A percentile compares a stretch with the other conserved stretches of the same genome.
Evolutionary conservation across 495 filamentous ascomycete genomes (phyloP).

Genomic region (Penicillium taxi): DNA sequence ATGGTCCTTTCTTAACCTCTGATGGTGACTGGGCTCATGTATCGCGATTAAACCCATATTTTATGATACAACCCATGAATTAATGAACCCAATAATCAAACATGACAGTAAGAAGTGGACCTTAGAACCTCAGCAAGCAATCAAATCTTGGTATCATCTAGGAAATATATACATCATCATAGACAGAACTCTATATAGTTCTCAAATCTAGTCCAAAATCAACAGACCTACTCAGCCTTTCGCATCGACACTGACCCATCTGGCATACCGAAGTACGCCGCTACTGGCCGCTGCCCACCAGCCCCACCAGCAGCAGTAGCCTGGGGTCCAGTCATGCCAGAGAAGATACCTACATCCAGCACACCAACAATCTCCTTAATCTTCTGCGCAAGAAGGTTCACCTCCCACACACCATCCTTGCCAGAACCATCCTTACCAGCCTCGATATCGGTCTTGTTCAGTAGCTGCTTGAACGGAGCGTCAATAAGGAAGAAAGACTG

Average conservation of each 20-base stretch:
- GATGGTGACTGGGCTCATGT: too few species aligned
- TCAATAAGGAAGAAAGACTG: slow-evolving; percentile 92
- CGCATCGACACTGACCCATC: slow-evolving; percentile 59
- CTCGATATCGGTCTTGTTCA: slow-evolving; percentile 52
- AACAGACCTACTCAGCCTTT: slow-evolving; percentile 20
- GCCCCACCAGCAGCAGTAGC: slow-evolving; percentile 48
- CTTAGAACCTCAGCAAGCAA: neutral
- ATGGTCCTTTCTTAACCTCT: too few species aligned
- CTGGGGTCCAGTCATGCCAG: slow-evolving; percentile 63
- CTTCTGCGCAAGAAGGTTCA: slow-evolving; percentile 57
- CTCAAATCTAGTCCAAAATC: neutral
- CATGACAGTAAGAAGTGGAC: too few species aligned
- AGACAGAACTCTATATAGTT: slow-evolving; percentile 4
- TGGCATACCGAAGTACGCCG: slow-evolving; percentile 90
- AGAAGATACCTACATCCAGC: slow-evolving; percentile 86
- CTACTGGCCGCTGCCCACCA: slow-evolving; percentile 83
- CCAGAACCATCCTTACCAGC: slow-evolving; percentile 41
- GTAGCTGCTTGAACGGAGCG: slow-evolving; percentile 69
- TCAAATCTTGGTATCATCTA: slow-evolving; percentile 22
- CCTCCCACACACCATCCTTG: slow-evolving; percentile 62
- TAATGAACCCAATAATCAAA: too few species aligned
- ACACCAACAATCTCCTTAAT: slow-evolving; percentile 84
- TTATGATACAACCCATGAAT: too few species aligned
- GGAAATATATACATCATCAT: slow-evolving; percentile 13
- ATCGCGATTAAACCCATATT: too few species aligned